Conservation (phyloP, 768 basidiomycete genomes). For the Tephrocybe rancida region DNA sequence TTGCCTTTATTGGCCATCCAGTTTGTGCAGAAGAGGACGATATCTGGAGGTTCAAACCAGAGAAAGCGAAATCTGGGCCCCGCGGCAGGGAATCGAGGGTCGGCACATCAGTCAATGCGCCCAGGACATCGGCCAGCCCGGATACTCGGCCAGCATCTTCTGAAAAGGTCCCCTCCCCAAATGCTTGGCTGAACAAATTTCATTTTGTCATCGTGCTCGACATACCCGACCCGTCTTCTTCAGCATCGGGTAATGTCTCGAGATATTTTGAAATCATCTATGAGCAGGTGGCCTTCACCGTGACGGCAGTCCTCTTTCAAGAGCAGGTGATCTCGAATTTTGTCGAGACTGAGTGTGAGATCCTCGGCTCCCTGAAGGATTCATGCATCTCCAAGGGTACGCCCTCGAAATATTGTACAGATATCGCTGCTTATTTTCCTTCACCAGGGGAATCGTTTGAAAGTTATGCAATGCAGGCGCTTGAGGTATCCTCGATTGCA, state of each 20-base stretch:
- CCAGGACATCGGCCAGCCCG: constrained; percentile 28
- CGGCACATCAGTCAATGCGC: constrained; percentile 33
- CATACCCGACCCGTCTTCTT: constrained; percentile 87
- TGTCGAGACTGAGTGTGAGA: constrained; percentile 81
- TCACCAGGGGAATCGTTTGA: constrained; percentile 60
- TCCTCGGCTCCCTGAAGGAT: constrained; percentile 71
- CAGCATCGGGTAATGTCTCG: constrained; percentile 72
- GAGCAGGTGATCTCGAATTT: constrained; percentile 88
- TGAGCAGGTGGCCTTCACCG: constrained; percentile 84
- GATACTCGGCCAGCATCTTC: constrained; percentile 30
- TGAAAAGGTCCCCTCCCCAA: constrained; percentile 33
- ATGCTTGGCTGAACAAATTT: constrained; percentile 71
- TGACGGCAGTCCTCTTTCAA: constrained; percentile 91
- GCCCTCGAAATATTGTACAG: neutral
- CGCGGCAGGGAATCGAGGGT: constrained; percentile 60
- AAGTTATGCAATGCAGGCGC: constrained; percentile 56
- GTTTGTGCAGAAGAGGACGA: constrained; percentile 79
- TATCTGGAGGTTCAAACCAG: constrained; percentile 73
- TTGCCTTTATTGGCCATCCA: constrained; percentile 94
- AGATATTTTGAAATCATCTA: constrained; percentile 89
- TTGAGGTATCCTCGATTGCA: constrained; percentile 71
- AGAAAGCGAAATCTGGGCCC: constrained; percentile 50
- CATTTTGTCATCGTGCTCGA: constrained; percentile 89
- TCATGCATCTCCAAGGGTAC: constrained; percentile 66
- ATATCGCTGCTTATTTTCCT: constrained; percentile 10